Percentiles rank a stretch among this genome's conserved stretches.
Conservation (phyloP, 2,329 filamentous ascomycete genomes). For the Stagonosporopsis rhizophila region DNA sequence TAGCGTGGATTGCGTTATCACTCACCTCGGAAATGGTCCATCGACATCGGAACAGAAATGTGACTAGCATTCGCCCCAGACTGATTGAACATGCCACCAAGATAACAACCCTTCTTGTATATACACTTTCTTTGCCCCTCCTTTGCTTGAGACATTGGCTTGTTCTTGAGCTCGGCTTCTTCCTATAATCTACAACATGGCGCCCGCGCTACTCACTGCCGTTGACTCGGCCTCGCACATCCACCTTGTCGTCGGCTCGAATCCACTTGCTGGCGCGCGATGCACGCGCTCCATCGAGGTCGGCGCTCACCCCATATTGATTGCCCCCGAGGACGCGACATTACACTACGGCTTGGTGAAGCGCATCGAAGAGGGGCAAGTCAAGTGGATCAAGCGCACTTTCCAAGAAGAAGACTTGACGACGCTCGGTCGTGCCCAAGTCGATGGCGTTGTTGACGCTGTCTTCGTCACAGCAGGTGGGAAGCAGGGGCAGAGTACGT, state of each 20-base stretch:
- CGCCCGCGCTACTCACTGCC: constrained; percentile 71
- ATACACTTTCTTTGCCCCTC: neutral
- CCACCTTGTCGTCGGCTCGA: constrained; percentile 86
- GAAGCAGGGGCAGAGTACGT: constrained; percentile 57
- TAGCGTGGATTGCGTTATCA: constrained; percentile 19
- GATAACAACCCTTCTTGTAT: too few relatives aligned
- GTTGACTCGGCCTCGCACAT: constrained; percentile 73
- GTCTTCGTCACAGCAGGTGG: constrained; percentile 81
- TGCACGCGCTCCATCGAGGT: constrained; percentile 81
- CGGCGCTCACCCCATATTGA: constrained; percentile 79
- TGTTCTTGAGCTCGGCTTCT: constrained; percentile 7
- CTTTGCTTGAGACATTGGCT: constrained; percentile 15
- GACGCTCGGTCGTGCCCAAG: constrained; percentile 78
- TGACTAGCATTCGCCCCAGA: constrained; percentile 16
- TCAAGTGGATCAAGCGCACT: constrained; percentile 69
- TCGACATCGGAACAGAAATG: constrained; percentile 20
- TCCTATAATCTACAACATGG: constrained; percentile 41
- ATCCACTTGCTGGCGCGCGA: constrained; percentile 84
- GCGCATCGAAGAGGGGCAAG: constrained; percentile 69
- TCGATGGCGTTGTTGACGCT: constrained; percentile 81
- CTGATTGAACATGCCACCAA: constrained; percentile 1
- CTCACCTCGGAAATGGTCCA: constrained; percentile 15
- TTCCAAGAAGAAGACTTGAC: constrained; percentile 78
- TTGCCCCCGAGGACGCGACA: constrained; percentile 71
- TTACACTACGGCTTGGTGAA: constrained; percentile 68